These are phyloP conservation scores for Serendipita sp. DNA, from an alignment of 768 basidiomycete species.

Conservation along the genomic window DNA sequence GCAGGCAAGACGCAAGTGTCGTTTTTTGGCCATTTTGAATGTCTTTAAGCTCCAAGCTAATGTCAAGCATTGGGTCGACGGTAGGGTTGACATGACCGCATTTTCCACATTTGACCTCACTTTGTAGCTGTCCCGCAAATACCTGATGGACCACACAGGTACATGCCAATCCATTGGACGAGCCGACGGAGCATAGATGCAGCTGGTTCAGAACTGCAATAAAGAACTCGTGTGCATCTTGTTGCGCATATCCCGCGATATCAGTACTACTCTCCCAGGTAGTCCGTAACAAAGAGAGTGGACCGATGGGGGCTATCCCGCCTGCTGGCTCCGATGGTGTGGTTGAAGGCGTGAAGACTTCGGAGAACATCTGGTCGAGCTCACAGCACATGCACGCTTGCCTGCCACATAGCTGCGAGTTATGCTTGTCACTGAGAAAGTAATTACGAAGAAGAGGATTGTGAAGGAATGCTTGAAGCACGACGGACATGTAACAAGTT, in stretches of 20 bases:
- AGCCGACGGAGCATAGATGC: constrained; percentile 59
- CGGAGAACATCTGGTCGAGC: constrained; percentile 74
- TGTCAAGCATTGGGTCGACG: constrained; percentile 78
- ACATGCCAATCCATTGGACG: constrained; percentile 56
- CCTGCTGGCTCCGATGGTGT: constrained; percentile 27
- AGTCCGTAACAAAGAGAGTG: constrained; percentile 64
- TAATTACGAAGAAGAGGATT: constrained; percentile 82
- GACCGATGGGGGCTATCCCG: constrained; percentile 53
- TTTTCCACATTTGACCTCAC: constrained; percentile 76
- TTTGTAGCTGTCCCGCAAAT: constrained; percentile 75
- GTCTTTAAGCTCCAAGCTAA: constrained; percentile 67
- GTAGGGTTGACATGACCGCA: constrained; percentile 69
- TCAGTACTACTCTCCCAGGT: constrained; percentile 68
- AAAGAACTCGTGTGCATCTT: constrained; percentile 85
- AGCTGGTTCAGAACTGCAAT: constrained; percentile 76
- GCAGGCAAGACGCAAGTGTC: constrained; percentile 59
- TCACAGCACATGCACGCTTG: constrained; percentile 77
- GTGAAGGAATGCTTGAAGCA: constrained; percentile 76
- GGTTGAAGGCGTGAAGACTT: constrained; percentile 18
- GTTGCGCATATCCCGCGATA: constrained; percentile 83
- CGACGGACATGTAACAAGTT: constrained; percentile 87
- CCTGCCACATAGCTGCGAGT: constrained; percentile 46
- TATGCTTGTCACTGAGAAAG: constrained; percentile 85
- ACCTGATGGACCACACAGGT: constrained; percentile 85
- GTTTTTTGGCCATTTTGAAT: constrained; percentile 27